These are phyloP conservation scores for Cadophora gregata DNA, from an alignment of 2,329 filamentous ascomycete genomes.

Conservation along the genomic window DNA sequence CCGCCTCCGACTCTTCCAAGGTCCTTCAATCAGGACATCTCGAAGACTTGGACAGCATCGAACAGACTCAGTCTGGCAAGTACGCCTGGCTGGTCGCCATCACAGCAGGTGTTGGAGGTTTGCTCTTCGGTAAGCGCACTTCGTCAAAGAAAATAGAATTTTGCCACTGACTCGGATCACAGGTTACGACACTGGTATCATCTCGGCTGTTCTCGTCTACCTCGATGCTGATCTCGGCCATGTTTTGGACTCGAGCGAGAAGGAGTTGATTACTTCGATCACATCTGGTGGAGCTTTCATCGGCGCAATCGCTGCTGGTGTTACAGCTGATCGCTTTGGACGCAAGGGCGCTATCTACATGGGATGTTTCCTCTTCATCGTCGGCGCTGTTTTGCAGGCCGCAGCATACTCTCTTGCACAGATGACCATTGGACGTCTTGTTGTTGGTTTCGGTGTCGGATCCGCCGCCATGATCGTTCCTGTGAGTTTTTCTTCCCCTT, in stretches of 20 bases:
- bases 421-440: conserved; percentile 71
- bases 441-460: conserved; percentile 74
- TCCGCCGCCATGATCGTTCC: conserved; percentile 70
- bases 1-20: conserved; percentile 21
- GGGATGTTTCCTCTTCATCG: conserved; percentile 68
- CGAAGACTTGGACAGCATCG: conserved; percentile 44
- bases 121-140: conserved; percentile 60
- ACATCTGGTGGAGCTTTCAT: conserved; percentile 60
- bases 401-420: conserved; percentile 64
- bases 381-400: conserved; percentile 72
- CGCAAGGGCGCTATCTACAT: conserved; percentile 68
- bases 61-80: conserved; percentile 47
- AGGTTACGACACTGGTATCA: conserved; percentile 55
- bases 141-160: background rate
- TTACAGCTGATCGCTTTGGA: conserved; percentile 62
- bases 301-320: conserved; percentile 67
- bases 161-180: conserved; percentile 32
- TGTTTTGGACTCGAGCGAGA: conserved; percentile 49
- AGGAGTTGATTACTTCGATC: conserved; percentile 58
- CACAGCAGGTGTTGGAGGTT: conserved; percentile 67
- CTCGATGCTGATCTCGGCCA: conserved; percentile 49
- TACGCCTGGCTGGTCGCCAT: conserved; percentile 66
- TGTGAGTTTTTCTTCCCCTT: background rate
- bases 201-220: conserved; percentile 52
- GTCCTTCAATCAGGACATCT: conserved; percentile 7